A percentile compares a stretch with the other conserved stretches of the same genome.
Conservation (phyloP, 2,329 filamentous ascomycete genomes). For the Hirsutella rhossiliensis region DNA sequence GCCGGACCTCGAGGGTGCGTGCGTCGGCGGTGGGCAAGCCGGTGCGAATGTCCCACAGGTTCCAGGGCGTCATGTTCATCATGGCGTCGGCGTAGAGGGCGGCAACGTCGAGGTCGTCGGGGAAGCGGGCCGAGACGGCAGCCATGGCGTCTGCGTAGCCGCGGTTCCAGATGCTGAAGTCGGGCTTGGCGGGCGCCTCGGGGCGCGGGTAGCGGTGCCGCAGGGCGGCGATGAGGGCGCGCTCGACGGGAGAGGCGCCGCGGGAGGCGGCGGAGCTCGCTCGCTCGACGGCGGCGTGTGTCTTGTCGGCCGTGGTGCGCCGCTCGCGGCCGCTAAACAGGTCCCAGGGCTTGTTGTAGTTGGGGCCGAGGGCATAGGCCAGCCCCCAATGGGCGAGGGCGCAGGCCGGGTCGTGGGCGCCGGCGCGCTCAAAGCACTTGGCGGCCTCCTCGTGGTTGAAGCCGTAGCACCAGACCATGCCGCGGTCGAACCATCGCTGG, state of each 20-base stretch:
- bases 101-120: conserved; percentile 26
- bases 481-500: conserved; percentile 59
- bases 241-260: conserved; percentile 30
- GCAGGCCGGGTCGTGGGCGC: conserved; percentile 38
- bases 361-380: conserved; percentile 61
- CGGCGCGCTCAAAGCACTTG: conserved; percentile 50
- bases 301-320: conserved; percentile 28
- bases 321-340: conserved; percentile 54
- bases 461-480: conserved; percentile 60
- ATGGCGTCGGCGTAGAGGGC: conserved; percentile 28
- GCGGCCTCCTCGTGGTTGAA: conserved; percentile 68
- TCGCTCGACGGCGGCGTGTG: conserved; percentile 16
- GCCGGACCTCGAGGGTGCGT: conserved; percentile 19
- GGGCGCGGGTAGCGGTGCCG: conserved; percentile 45
- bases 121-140: conserved; percentile 19
- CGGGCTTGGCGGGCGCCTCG: conserved; percentile 27
- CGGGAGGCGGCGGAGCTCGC: conserved; percentile 11
- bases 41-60: conserved; percentile 27
- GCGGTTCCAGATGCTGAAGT: conserved; percentile 30
- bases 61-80: conserved; percentile 37
- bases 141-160: conserved; percentile 27
- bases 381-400: conserved; percentile 59
- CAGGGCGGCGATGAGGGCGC: conserved; percentile 51
- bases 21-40: conserved; percentile 19
- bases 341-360: conserved; percentile 68